These are phyloP conservation scores for Zygoascus tannicola DNA, from an alignment of 805 yeast genomes.

Conservation along the genomic window DNA sequence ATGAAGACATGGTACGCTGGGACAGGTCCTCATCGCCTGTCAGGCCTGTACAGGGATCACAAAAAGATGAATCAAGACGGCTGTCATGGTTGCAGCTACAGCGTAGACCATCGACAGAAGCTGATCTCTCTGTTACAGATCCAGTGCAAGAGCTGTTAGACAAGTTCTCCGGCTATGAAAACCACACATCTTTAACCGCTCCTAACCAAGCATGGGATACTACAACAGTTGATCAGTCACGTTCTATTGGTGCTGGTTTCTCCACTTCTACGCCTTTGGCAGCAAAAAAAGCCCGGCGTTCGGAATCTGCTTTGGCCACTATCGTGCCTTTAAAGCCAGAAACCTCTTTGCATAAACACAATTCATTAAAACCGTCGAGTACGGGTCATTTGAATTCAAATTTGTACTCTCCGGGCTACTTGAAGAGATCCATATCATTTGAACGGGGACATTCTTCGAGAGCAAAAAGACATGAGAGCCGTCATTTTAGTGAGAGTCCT, in stretches of 20 bases:
- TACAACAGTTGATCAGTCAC: background rate
- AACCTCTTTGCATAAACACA: too few relatives aligned
- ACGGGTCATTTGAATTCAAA: background rate
- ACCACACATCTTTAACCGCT: slow-evolving; percentile 16
- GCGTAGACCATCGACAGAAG: background rate
- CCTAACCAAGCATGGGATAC: slow-evolving; percentile 4
- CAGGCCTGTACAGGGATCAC: background rate
- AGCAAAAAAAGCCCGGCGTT: background rate
- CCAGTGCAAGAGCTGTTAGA: slow-evolving; percentile 19
- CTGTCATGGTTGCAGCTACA: background rate
- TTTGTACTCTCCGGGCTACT: slow-evolving; percentile 17
- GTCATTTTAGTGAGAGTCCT: background rate
- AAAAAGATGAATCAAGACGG: background rate
- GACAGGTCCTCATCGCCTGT: slow-evolving; percentile 10
- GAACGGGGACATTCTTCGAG: background rate
- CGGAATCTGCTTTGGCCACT: slow-evolving; percentile 3
- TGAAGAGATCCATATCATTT: slow-evolving; percentile 11
- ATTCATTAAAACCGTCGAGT: background rate
- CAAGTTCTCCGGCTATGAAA: slow-evolving; percentile 9
- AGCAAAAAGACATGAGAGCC: background rate
- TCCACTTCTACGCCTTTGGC: background rate
- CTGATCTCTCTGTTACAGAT: slow-evolving; percentile 7
- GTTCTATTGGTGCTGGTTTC: background rate
- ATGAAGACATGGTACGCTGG: slow-evolving; percentile 12
- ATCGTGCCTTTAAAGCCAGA: background rate